Evolutionary conservation across 2,329 filamentous ascomycete genomes (phyloP).

Genomic region (Fusarium coffeatum): DNA sequence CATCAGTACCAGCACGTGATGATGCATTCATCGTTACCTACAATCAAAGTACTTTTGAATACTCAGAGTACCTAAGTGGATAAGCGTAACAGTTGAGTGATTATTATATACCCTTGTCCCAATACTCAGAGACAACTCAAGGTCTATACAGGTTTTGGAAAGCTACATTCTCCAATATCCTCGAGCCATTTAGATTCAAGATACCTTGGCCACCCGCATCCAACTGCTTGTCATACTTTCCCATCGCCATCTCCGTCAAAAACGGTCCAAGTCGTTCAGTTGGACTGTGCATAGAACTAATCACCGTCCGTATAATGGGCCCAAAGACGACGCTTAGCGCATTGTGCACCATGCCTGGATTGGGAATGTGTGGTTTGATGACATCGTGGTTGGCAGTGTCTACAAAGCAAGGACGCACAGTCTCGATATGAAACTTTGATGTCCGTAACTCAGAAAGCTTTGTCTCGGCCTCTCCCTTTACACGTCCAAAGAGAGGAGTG

Average conservation of each 20-base stretch:
- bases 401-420: conserved; percentile 29
- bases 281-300: conserved; percentile 18
- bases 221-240: conserved; percentile 22
- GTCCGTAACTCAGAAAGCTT: conserved; percentile 20
- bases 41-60: no score
- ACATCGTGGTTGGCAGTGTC: conserved; percentile 26
- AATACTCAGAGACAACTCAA: neutral
- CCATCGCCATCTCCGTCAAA: conserved; percentile 30
- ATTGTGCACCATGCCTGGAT: conserved; percentile 7
- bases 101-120: neutral
- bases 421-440: conserved; percentile 16
- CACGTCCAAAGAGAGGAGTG: conserved; percentile 21
- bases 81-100: neutral
- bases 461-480: conserved; percentile 35
- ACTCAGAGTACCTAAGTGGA: neutral
- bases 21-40: neutral
- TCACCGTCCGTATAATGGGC: conserved; percentile 7
- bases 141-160: conserved; percentile 10
- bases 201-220: conserved; percentile 8
- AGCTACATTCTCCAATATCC: conserved; percentile 32
- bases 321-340: neutral
- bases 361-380: conserved; percentile 27
- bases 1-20: neutral
- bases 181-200: conserved; percentile 12
- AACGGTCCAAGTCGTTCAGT: conserved; percentile 32